Percentiles rank a stretch among this genome's conserved stretches.
These are phyloP conservation scores for Kodamaea kaohsiungensis DNA, from an alignment of 805 yeast species.

Conservation along the genomic window DNA sequence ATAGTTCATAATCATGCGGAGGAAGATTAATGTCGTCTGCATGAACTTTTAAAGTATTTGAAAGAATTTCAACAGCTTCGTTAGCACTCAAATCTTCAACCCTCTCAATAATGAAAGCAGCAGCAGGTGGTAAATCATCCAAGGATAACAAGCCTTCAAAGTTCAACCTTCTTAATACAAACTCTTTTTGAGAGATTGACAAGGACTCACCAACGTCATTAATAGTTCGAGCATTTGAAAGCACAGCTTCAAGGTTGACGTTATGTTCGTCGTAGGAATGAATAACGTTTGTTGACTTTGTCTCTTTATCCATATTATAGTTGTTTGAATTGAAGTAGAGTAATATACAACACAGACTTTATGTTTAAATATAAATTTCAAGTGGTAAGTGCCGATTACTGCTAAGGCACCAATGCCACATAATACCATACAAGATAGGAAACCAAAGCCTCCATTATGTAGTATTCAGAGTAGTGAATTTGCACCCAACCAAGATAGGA, in stretches of 20 bases:
- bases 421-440: too few species aligned
- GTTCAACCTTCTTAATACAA: conserved; percentile 28
- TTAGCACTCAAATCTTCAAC: conserved; percentile 31
- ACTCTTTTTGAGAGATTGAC: conserved; percentile 27
- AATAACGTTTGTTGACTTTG: neutral
- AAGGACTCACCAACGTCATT: conserved; percentile 25
- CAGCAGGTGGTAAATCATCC: conserved; percentile 33
- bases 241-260: conserved; percentile 18
- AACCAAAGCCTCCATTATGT: too few species aligned
- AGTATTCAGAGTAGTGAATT: too few species aligned
- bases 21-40: conserved; percentile 51
- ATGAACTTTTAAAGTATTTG: conserved; percentile 40
- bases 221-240: conserved; percentile 23
- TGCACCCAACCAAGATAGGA: too few species aligned
- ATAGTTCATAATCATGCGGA: conserved; percentile 32
- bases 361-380: too few species aligned
- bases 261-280: conserved; percentile 13
- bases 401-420: too few species aligned
- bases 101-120: conserved; percentile 29
- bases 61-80: conserved; percentile 42
- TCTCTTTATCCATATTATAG: neutral
- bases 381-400: too few species aligned
- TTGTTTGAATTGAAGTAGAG: neutral
- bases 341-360: neutral
- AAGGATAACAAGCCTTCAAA: conserved; percentile 25